phyloP scores from a whole-genome alignment of 2,329 filamentous ascomycete genomes.

The Colletotrichum filicis region DNA sequence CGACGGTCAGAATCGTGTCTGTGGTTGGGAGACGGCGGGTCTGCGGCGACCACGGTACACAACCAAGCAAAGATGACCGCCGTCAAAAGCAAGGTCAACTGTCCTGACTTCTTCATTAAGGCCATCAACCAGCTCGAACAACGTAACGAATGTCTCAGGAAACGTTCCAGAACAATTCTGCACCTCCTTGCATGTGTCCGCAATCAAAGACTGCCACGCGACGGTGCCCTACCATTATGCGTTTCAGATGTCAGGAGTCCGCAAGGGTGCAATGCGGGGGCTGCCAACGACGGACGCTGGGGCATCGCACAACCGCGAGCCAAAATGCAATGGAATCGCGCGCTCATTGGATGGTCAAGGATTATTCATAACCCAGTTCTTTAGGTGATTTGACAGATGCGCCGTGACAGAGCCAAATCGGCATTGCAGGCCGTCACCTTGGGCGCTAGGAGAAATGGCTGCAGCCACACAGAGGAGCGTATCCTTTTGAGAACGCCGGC shows the following conservation, averaged over 20 bases:
- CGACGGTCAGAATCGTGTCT: too few species aligned
- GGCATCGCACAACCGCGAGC: not conserved
- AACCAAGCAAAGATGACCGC: too few species aligned
- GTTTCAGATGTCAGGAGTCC: not conserved
- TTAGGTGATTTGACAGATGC: not conserved
- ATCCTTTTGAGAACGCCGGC: not conserved
- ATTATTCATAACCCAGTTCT: too few species aligned
- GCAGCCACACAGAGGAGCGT: not conserved
- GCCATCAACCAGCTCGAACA: not conserved
- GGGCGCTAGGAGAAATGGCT: constrained; percentile 24
- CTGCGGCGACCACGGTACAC: too few species aligned
- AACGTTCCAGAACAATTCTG: not conserved
- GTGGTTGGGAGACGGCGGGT: too few species aligned
- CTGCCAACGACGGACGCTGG: too few species aligned
- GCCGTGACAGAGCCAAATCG: not conserved
- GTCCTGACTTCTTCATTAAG: too few species aligned
- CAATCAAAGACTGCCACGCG: not conserved
- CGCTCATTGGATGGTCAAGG: not conserved
- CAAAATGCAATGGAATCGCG: too few species aligned
- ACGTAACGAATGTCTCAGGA: not conserved
- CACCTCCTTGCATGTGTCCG: not conserved
- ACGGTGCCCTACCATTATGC: not conserved
- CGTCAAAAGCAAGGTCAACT: too few species aligned
- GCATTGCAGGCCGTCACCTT: not conserved
- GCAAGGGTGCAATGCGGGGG: too few species aligned